Conservation (phyloP, 345 rosid genomes). For the Cardamine chenopodiifolia region DNA sequence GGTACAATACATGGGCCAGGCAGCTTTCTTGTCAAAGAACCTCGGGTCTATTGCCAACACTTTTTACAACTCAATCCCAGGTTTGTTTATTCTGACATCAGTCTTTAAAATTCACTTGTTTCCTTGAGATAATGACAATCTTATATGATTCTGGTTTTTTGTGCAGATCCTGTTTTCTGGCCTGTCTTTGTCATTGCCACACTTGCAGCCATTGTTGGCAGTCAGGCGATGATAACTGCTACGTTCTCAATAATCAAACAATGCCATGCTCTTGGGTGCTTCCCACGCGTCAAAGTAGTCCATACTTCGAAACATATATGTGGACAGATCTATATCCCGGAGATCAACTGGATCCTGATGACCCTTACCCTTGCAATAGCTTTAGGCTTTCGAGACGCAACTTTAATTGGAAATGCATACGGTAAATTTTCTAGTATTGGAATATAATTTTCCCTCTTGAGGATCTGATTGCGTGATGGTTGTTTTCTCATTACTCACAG, state of each 20-base stretch:
- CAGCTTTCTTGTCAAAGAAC: conserved; percentile 87
- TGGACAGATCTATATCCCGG: conserved; percentile 96
- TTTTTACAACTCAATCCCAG: conserved; percentile 81
- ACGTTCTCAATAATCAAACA: conserved; percentile 90
- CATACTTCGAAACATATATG: conserved; percentile 81
- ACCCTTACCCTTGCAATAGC: conserved; percentile 80
- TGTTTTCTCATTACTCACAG: conserved; percentile 48
- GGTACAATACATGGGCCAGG: conserved; percentile 98
- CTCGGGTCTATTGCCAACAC: conserved; percentile 49
- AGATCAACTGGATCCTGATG: conserved; percentile 97
- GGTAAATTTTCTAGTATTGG: conserved; percentile 50
- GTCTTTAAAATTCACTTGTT: conserved; percentile 8
- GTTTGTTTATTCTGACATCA: conserved; percentile 46
- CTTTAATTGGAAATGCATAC: conserved; percentile 88
- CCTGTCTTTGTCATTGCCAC: conserved; percentile 87
- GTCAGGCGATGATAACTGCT: conserved; percentile 88
- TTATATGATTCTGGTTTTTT: conserved; percentile 33
- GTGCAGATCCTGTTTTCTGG: conserved; percentile 77
- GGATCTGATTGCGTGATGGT: conserved; percentile 33
- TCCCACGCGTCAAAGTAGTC: conserved; percentile 92
- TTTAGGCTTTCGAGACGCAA: conserved; percentile 75
- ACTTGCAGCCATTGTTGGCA: conserved; percentile 90
- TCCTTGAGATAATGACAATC: conserved; percentile 14
- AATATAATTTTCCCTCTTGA: conserved; percentile 8
- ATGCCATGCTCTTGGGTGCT: conserved; percentile 94